A percentile compares a stretch with the other conserved stretches of the same genome.
These are phyloP conservation scores for Candida morakotiae DNA, from an alignment of 805 yeast genomes.

Conservation along the genomic window DNA sequence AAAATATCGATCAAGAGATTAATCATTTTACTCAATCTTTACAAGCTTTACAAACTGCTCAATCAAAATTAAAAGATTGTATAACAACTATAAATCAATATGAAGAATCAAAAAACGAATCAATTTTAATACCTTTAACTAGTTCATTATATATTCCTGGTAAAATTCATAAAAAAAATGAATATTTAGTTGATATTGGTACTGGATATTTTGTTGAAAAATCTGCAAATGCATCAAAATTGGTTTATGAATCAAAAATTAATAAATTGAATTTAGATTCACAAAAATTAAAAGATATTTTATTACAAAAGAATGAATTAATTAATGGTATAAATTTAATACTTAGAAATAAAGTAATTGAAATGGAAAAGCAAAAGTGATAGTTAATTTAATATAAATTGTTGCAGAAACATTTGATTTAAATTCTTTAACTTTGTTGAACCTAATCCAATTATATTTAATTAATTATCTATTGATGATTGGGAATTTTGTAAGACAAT, in stretches of 20 bases:
- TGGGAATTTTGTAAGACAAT: constrained; percentile 30
- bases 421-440: constrained; percentile 40
- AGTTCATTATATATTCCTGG: constrained; percentile 91
- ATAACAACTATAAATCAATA: constrained; percentile 61
- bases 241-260: constrained; percentile 71
- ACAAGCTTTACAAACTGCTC: constrained; percentile 80
- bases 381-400: constrained; percentile 43
- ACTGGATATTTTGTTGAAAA: constrained; percentile 95
- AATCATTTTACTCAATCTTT: constrained; percentile 82
- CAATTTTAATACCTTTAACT: constrained; percentile 81
- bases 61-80: constrained; percentile 78
- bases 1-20: constrained; percentile 78
- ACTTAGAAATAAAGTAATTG: constrained; percentile 49
- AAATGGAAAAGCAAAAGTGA: constrained; percentile 36
- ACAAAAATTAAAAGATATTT: constrained; percentile 66
- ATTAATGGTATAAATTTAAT: constrained; percentile 59
- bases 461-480: constrained; percentile 11
- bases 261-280: constrained; percentile 69
- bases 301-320: constrained; percentile 67
- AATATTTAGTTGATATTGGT: constrained; percentile 88
- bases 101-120: constrained; percentile 35
- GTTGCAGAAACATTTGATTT: constrained; percentile 40
- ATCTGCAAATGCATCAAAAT: constrained; percentile 56
- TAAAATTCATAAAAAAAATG: constrained; percentile 54
- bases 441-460: constrained; percentile 43